Evolutionary conservation across 192 early-diverging fungal genomes (phyloP).

Genomic region (Entrophospora sp.): DNA sequence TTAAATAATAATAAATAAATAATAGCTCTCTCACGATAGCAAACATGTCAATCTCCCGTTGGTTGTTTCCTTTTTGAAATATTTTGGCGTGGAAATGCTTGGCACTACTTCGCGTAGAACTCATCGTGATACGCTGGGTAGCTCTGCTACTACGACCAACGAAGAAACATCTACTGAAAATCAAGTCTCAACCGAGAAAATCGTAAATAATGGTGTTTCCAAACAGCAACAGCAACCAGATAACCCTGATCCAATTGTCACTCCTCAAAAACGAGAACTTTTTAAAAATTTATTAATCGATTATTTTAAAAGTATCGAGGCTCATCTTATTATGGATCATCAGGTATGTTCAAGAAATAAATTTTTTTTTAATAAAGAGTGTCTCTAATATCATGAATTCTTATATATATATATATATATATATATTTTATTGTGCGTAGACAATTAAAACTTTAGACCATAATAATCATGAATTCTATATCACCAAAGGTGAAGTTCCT

Average conservation of each 20-base stretch:
- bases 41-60: conserved; percentile 48
- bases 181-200: conserved; percentile 11
- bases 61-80: conserved; percentile 43
- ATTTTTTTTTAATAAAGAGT: background rate
- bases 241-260: conserved; percentile 28
- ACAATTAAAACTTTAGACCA: conserved; percentile 64
- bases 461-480: conserved; percentile 69
- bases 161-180: conserved; percentile 25
- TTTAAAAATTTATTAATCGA: conserved; percentile 44
- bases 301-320: conserved; percentile 53
- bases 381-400: background rate
- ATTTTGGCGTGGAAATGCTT: conserved; percentile 43
- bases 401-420: background rate
- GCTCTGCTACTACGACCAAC: conserved; percentile 1
- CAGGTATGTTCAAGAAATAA: conserved; percentile 29
- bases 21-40: conserved; percentile 36
- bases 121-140: conserved; percentile 17
- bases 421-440: conserved; percentile 14
- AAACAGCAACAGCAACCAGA: no score
- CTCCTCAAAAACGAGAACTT: conserved; percentile 25
- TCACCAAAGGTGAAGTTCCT: conserved; percentile 69
- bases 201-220: no score
- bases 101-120: conserved; percentile 38
- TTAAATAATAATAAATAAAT: background rate
- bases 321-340: conserved; percentile 59